Evolutionary conservation across 1,139 yeast species (phyloP).

Genomic region (Tardiomyces depauwii): DNA sequence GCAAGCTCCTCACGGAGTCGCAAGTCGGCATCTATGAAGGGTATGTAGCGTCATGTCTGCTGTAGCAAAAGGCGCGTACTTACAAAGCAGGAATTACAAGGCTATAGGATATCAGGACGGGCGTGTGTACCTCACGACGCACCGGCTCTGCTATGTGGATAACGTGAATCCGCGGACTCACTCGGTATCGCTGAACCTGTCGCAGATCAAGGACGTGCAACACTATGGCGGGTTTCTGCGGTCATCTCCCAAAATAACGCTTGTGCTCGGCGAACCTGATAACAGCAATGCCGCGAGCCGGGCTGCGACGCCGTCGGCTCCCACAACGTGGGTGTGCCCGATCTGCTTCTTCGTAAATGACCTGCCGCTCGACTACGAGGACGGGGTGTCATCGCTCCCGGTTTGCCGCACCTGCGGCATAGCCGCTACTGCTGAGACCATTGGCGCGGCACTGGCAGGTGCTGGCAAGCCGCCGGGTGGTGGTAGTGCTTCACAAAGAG

Average conservation of each 20-base stretch:
- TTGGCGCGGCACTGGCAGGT: constrained; percentile 20
- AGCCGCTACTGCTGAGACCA: constrained; percentile 29
- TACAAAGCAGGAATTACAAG: constrained; percentile 63
- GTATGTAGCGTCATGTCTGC: constrained; percentile 30
- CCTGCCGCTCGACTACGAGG: constrained; percentile 28
- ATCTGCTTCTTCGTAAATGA: constrained; percentile 68
- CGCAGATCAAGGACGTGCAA: constrained; percentile 35
- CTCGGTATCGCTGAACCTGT: constrained; percentile 42
- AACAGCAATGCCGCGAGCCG: constrained; percentile 2
- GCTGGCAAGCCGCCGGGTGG: constrained; percentile 1
- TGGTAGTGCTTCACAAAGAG: too few relatives aligned
- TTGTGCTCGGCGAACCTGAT: constrained; percentile 21
- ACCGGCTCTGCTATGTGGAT: constrained; percentile 65
- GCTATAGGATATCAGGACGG: constrained; percentile 60
- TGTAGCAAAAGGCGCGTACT: constrained; percentile 42
- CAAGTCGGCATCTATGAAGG: constrained; percentile 27
- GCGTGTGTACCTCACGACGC: constrained; percentile 62
- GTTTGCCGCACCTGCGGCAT: constrained; percentile 75
- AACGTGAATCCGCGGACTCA: constrained; percentile 30
- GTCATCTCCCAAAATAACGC: constrained; percentile 65
- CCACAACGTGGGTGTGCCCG: constrained; percentile 57
- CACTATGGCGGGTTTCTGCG: constrained; percentile 53
- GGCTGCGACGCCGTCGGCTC: constrained; percentile 3
- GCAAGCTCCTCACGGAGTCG: constrained; percentile 28
- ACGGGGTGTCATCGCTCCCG: constrained; percentile 33